Evolutionary conservation across 495 filamentous ascomycete species (phyloP).

Genomic region (Symbiotaphrina buchneri): DNA sequence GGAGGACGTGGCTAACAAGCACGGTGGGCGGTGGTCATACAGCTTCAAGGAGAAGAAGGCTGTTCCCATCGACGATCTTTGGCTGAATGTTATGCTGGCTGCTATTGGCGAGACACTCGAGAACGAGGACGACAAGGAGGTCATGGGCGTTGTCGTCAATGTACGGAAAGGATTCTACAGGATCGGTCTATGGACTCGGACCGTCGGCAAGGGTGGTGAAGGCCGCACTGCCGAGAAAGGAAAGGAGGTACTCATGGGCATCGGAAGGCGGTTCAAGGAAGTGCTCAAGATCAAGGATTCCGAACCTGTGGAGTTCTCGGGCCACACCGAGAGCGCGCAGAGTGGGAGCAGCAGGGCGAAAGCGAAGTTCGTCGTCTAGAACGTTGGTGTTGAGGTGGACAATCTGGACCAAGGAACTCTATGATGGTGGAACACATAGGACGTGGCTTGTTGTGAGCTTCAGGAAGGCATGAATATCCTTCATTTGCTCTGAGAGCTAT

Average conservation of each 20-base stretch:
- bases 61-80: slow-evolving; percentile 82
- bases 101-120: slow-evolving; percentile 97
- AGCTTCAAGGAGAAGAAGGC: slow-evolving; percentile 86
- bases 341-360: slow-evolving; percentile 84
- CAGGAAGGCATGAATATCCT: too few relatives aligned
- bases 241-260: slow-evolving; percentile 56
- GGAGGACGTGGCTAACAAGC: slow-evolving; percentile 97
- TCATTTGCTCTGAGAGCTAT: too few relatives aligned
- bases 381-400: too few relatives aligned
- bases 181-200: slow-evolving; percentile 82
- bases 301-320: slow-evolving; percentile 81
- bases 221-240: slow-evolving; percentile 55
- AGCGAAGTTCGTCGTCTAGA: slow-evolving; percentile 72
- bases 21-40: slow-evolving; percentile 96
- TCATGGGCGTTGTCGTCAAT: slow-evolving; percentile 99
- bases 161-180: slow-evolving; percentile 96
- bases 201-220: slow-evolving; percentile 63
- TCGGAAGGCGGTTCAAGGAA: slow-evolving; percentile 80
- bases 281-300: slow-evolving; percentile 50
- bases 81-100: slow-evolving; percentile 89
- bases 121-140: slow-evolving; percentile 69
- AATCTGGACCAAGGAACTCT: too few relatives aligned
- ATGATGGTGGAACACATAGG: too few relatives aligned
- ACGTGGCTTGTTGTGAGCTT: too few relatives aligned
- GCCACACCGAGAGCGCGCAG: slow-evolving; percentile 85